phyloP scores from a whole-genome alignment of 2,329 filamentous ascomycete genomes.

The Botrytis paeoniae region DNA sequence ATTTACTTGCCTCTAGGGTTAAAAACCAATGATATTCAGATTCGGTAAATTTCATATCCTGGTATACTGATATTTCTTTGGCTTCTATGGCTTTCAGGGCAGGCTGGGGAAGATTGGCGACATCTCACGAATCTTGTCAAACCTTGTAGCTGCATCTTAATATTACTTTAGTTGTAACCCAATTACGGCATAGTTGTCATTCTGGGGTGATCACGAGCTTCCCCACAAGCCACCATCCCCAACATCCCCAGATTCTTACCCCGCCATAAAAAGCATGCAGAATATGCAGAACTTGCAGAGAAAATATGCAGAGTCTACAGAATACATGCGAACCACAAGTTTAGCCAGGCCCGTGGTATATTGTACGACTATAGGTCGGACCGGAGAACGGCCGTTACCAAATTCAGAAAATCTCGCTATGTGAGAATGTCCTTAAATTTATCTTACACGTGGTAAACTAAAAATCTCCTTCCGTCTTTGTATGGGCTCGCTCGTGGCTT shows the following conservation, averaged over 20 bases:
- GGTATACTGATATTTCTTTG: not conserved
- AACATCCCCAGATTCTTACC: slow-evolving; percentile 11
- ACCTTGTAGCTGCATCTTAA: slow-evolving; percentile 1
- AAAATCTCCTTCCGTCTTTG: slow-evolving; percentile 8
- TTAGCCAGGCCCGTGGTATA: slow-evolving; percentile 6
- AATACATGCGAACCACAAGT: not conserved
- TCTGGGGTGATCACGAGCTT: slow-evolving; percentile 19
- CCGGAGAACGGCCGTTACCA: slow-evolving; percentile 21
- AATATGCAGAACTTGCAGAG: not conserved
- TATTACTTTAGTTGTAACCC: not conserved
- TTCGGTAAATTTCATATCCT: not conserved
- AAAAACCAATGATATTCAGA: not conserved
- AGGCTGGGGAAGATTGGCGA: slow-evolving; percentile 16
- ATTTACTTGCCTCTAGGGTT: not conserved
- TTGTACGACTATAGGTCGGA: slow-evolving; percentile 14
- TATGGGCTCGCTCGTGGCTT: not conserved
- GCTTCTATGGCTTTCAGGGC: slow-evolving; percentile 9
- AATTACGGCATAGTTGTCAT: slow-evolving; percentile 13
- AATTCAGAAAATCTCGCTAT: not conserved
- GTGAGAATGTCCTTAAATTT: not conserved
- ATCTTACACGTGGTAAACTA: slow-evolving; percentile 9
- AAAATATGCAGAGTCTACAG: not conserved
- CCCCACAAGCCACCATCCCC: slow-evolving; percentile 15
- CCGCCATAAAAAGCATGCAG: slow-evolving; percentile 4
- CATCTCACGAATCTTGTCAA: slow-evolving; percentile 21